Conservation (phyloP, 1,284 basidiomycete genomes). For the Meira nashicola region DNA sequence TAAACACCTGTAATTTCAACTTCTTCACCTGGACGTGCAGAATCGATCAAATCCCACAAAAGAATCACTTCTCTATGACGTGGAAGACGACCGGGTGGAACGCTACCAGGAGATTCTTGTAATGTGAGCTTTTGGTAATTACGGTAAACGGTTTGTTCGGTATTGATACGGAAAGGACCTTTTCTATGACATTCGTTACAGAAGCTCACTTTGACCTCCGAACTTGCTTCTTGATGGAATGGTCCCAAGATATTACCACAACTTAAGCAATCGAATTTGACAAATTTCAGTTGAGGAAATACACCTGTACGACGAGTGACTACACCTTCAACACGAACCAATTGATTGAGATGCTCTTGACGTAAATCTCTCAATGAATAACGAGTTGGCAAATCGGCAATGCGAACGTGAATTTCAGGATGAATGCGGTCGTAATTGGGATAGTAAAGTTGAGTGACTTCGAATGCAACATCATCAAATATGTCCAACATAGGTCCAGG, state of each 20-base stretch:
- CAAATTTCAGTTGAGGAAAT: slow-evolving; percentile 97
- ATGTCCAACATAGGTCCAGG: slow-evolving; percentile 87
- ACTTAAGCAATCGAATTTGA: slow-evolving; percentile 85
- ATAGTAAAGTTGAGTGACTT: slow-evolving; percentile 90
- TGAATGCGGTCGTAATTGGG: slow-evolving; percentile 95
- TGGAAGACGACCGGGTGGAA: slow-evolving; percentile 91
- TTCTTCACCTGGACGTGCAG: slow-evolving; percentile 96
- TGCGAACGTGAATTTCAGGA: slow-evolving; percentile 93
- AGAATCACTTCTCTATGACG: slow-evolving; percentile 93
- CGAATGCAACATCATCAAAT: slow-evolving; percentile 91
- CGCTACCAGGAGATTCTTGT: slow-evolving; percentile 96
- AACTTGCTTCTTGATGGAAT: slow-evolving; percentile 93
- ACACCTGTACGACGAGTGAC: slow-evolving; percentile 93
- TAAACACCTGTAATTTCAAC: slow-evolving; percentile 89
- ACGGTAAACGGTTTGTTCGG: slow-evolving; percentile 96
- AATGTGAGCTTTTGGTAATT: slow-evolving; percentile 99
- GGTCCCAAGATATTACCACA: slow-evolving; percentile 89
- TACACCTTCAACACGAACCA: slow-evolving; percentile 93
- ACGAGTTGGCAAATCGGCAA: slow-evolving; percentile 84
- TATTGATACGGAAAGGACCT: slow-evolving; percentile 93
- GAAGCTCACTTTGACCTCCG: slow-evolving; percentile 78
- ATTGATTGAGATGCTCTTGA: slow-evolving; percentile 84
- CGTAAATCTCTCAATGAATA: slow-evolving; percentile 88
- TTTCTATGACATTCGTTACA: slow-evolving; percentile 89
- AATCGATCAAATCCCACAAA: slow-evolving; percentile 96